Conservation (phyloP, 192 early-diverging fungal genomes). For the Mycoemilia scoparia region DNA sequence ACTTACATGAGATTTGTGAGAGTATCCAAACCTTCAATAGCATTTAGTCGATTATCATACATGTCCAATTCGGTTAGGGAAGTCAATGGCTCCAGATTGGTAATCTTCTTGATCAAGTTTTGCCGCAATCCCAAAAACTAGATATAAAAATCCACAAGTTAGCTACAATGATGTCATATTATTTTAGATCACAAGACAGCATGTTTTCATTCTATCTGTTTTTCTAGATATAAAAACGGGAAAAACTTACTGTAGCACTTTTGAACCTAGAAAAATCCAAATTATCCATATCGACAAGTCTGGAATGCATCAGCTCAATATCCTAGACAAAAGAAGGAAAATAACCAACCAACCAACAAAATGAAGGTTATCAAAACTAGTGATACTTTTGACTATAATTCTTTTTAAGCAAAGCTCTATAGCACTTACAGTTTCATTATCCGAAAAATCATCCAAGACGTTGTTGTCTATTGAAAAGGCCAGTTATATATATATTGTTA, state of each 20-base stretch:
- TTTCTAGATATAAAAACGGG: too few relatives aligned
- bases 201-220: too few relatives aligned
- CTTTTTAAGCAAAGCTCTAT: neutral
- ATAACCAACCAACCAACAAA: too few relatives aligned
- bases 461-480: too few relatives aligned
- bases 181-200: too few relatives aligned
- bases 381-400: neutral
- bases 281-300: conserved; percentile 6
- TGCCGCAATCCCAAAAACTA: conserved; percentile 67
- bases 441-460: conserved; percentile 1
- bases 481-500: too few relatives aligned
- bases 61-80: conserved; percentile 69
- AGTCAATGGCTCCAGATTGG: conserved; percentile 31
- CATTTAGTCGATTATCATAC: conserved; percentile 84
- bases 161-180: too few relatives aligned
- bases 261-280: conserved; percentile 12
- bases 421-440: conserved; percentile 2
- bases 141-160: too few relatives aligned
- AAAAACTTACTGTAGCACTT: too few relatives aligned
- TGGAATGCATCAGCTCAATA: conserved; percentile 23
- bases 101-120: conserved; percentile 62
- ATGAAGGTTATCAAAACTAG: neutral
- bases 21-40: conserved; percentile 43
- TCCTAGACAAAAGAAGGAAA: neutral
- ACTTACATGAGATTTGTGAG: conserved; percentile 41